These are phyloP conservation scores for Chlamydomonas incerta DNA, from an alignment of 139 green algal species.

Conservation along the genomic window DNA sequence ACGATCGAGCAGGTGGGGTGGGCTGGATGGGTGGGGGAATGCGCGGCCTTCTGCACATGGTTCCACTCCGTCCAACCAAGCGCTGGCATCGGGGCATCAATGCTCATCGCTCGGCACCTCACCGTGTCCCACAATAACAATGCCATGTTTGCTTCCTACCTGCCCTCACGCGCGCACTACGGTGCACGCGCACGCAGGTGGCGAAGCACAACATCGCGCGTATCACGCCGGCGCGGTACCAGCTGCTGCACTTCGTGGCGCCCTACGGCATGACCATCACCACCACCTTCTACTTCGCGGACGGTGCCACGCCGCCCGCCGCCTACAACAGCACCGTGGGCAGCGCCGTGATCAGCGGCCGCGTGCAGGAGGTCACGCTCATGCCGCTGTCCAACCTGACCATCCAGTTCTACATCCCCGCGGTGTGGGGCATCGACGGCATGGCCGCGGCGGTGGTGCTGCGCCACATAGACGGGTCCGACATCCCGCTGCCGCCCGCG, in stretches of 20 bases:
- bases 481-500: not conserved
- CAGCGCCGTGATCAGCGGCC: not conserved
- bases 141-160: too few relatives aligned
- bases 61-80: too few relatives aligned
- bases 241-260: conserved; percentile 1
- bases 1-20: not conserved
- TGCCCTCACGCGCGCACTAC: too few relatives aligned
- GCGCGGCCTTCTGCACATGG: too few relatives aligned
- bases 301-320: too few relatives aligned
- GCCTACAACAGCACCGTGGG: not conserved
- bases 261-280: conserved; percentile 26
- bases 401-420: conserved; percentile 17
- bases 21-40: too few relatives aligned
- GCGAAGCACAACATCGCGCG: conserved; percentile 41
- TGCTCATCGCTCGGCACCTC: too few relatives aligned
- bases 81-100: too few relatives aligned
- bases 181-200: too few relatives aligned
- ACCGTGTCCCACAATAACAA: too few relatives aligned
- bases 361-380: not conserved
- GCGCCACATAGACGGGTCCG: not conserved
- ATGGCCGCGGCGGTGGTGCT: conserved; percentile 17
- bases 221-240: conserved; percentile 2
- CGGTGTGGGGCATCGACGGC: not conserved
- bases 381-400: not conserved
- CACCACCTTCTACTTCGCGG: too few relatives aligned